Evolutionary conservation across 2,329 filamentous ascomycete species (phyloP), one percentile per base, ranked within the genome.

Genomic region (Westerdykella aurantiaca): DNA sequence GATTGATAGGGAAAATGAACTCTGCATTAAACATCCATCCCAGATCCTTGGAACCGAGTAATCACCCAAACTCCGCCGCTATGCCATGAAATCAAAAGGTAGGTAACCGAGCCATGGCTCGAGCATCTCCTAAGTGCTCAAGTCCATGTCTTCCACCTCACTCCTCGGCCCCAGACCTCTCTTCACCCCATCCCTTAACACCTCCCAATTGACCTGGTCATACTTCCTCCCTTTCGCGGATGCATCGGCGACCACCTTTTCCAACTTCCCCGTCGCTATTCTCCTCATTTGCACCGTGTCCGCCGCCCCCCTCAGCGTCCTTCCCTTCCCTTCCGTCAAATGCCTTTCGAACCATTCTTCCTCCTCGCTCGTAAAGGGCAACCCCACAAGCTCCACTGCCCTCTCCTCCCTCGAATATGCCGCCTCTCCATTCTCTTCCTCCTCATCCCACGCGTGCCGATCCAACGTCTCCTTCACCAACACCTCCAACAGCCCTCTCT

Each of bases 261-360:
- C 61, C 43, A 81, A 72, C 44, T 74, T 79, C 11, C 86, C 84
- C 10, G 76, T 82, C 1, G 83, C 81, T 48, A 93, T 81, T 49
- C 77, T 80, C 53, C 86, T 79, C 75, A 89, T 84, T 53, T 88
- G 74, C 1, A 89, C 72, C 0, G 85, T 86, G 55, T 91, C 87
- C 59, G 80, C 83, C 3, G 85, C 81, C 18, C 78, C 79, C 50
- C 77, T 80, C 6, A 85, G 68, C 34, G 72, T 76, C 56, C 80
- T 80, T 2, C 85, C 85, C 37, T 80, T 79, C 10, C 85, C 83
- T 4, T 72, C 70, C 0, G 79, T 72, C 31, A 94, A 69, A 45
- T 78, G 84, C 21, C 84, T 78, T 52, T 84, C 80, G 49, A 94
- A 81, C 84, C 86, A 91, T 4, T 61, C 61, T 60, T 90, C 86